These are phyloP conservation scores for Fusarium multiceps DNA, from an alignment of 2,329 filamentous ascomycete genomes.

Conservation along the genomic window DNA sequence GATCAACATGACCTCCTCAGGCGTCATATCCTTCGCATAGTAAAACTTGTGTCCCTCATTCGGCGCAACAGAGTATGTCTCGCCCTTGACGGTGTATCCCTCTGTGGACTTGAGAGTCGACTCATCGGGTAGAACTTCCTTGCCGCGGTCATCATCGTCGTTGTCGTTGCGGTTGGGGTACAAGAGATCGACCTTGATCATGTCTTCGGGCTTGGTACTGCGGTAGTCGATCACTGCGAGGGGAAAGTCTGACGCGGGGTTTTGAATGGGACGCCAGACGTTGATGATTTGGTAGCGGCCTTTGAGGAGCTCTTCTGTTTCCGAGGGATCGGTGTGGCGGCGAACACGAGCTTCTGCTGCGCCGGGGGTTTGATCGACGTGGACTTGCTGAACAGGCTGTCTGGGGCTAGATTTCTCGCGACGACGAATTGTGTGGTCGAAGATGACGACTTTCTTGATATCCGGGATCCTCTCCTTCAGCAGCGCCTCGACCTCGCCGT, in stretches of 20 bases:
- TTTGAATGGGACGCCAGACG: constrained; percentile 52
- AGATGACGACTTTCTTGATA: constrained; percentile 72
- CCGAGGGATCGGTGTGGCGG: constrained; percentile 63
- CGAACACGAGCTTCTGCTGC: constrained; percentile 72
- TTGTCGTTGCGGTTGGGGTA: constrained; percentile 40
- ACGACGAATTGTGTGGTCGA: constrained; percentile 77
- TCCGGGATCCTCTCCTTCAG: constrained; percentile 65
- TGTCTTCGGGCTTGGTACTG: constrained; percentile 39
- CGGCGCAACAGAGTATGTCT: constrained; percentile 37
- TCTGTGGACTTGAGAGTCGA: constrained; percentile 29
- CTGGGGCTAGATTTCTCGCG: constrained; percentile 65
- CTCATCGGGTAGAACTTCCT: constrained; percentile 36
- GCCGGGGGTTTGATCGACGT: constrained; percentile 76
- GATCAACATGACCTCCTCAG: constrained; percentile 45
- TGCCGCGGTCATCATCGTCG: constrained; percentile 42
- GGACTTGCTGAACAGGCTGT: constrained; percentile 75
- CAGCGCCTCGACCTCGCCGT: constrained; percentile 69
- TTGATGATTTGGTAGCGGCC: constrained; percentile 66
- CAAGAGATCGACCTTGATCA: constrained; percentile 40
- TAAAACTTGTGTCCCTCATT: constrained; percentile 42
- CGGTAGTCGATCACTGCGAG: constrained; percentile 43
- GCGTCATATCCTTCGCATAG: constrained; percentile 45
- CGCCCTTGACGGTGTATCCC: constrained; percentile 41
- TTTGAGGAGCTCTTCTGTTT: constrained; percentile 52
- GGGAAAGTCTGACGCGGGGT: constrained; percentile 41